Base-by-base conservation (phyloP, 2,329 filamentous ascomycete genomes). In the Dothideomycetidae sp. region DNA sequence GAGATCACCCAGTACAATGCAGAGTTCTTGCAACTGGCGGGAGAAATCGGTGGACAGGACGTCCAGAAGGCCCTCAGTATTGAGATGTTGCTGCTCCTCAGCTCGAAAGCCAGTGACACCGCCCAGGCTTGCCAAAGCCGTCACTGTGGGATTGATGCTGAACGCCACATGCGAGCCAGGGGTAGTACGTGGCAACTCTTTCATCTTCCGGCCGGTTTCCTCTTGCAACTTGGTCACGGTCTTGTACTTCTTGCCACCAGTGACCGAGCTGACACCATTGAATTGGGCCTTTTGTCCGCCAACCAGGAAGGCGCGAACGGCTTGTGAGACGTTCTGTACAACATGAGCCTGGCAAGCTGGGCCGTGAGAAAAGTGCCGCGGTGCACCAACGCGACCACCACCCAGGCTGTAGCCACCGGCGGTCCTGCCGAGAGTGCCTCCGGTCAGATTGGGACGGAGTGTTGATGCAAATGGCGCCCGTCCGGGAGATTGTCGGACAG, bases 281-380 rank as follows among this genome's bases (percentile, higher is more conserved):
- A 86, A 94, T 41, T 81, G 80, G 7, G 81, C 78, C 56, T 86
- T 90, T 52, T 93, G 76, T 0, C 90, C 90, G 0, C 81, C 85
- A n/a, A 93, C 68, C 61, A 83, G 79, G 60, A 98, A 94, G 10
- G 85, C 86, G 37, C 90, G 76, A 52, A 96, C 78, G 4, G 85
- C 90, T 49, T 85, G 78, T 10, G 84, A 93, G n/a, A 94, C 88
- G 59, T 93, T 93, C 57, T 90, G 81, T 36, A 96, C 73, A 32
- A 96, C 84, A 56, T 96, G 83, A 1, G 86, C 84, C 28, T 84
- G 85, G 5, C 78, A 74, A 7, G 82, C 79, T 1, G 88, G 84
- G 1, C 76, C 73, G 60, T 94, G 86, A 1, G 84, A 92, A 62
- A 96, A 96, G 64, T 88, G 88, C 47, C 88, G 73, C 15, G 77